Evolutionary conservation across 352 stramenopile genomes (phyloP).

Genomic region (Thalassiosira sp.): DNA sequence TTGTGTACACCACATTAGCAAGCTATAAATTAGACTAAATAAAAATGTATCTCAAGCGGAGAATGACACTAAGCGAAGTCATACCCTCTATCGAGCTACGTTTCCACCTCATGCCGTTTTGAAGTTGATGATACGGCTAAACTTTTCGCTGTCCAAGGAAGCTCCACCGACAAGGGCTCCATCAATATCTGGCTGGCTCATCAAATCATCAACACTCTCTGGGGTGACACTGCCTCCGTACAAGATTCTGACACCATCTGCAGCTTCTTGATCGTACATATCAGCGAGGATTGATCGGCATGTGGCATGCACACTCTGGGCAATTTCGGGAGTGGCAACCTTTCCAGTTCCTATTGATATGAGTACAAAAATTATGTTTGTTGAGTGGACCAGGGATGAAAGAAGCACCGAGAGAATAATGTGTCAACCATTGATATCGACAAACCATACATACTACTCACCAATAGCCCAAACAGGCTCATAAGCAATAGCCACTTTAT

Average conservation of each 20-base stretch:
- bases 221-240: constrained; percentile 97
- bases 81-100: neutral
- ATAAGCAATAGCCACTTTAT: constrained; percentile 92
- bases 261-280: constrained; percentile 86
- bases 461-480: constrained; percentile 96
- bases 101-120: constrained; percentile 23
- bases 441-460: too few relatives aligned
- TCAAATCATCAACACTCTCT: constrained; percentile 93
- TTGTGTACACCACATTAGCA: neutral
- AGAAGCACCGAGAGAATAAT: neutral
- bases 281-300: constrained; percentile 69
- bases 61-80: neutral
- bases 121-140: constrained; percentile 96
- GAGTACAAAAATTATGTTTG: neutral
- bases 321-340: constrained; percentile 91
- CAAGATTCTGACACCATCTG: constrained; percentile 90
- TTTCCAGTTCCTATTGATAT: constrained; percentile 79
- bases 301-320: constrained; percentile 84
- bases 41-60: neutral
- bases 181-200: constrained; percentile 97
- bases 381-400: neutral
- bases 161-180: constrained; percentile 98
- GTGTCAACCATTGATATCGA: neutral
- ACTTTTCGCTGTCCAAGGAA: constrained; percentile 93
- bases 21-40: constrained; percentile 1